Percentiles rank a stretch among this genome's conserved stretches.
These are phyloP conservation scores for Theileria annulata DNA, from an alignment of 169 alveolate genomes.

Conservation along the genomic window DNA sequence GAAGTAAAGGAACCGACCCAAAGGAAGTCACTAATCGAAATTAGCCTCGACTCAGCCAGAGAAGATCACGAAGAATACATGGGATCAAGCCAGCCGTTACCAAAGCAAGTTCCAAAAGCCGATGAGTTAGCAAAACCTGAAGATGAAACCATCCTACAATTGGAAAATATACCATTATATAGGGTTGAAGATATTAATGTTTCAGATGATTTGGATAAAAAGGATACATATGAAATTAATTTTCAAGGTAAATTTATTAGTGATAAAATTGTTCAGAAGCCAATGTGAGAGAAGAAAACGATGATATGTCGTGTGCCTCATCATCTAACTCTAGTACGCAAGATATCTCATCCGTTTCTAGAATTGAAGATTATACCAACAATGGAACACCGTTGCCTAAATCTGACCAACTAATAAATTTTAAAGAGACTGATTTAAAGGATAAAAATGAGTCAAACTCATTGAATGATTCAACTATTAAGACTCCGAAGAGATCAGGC, in stretches of 20 bases:
- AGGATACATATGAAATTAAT: not conserved
- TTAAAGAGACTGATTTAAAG: not conserved
- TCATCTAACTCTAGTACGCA: not conserved
- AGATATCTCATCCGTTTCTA: not conserved
- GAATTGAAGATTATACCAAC: not conserved
- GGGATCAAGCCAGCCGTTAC: not conserved
- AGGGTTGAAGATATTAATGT: not conserved
- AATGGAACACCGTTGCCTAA: conserved; percentile 1
- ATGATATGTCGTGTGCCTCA: not conserved
- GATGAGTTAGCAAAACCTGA: not conserved
- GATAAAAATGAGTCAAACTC: not conserved
- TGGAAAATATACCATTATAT: not conserved
- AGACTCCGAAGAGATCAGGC: conserved; percentile 9
- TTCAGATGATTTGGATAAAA: not conserved
- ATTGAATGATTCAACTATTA: not conserved
- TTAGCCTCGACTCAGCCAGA: conserved; percentile 16
- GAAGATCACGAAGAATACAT: conserved; percentile 15
- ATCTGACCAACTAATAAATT: not conserved
- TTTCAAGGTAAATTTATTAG: not conserved
- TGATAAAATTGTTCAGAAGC: not conserved
- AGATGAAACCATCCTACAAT: not conserved
- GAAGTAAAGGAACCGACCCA: not conserved
- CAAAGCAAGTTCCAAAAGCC: not conserved
- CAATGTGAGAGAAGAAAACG: not conserved
- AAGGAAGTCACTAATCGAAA: conserved; percentile 7